Evolutionary conservation across 208 protist species (phyloP), one percentile per base, ranked within the genome.

Genomic region (Crithidia brevicula): DNA sequence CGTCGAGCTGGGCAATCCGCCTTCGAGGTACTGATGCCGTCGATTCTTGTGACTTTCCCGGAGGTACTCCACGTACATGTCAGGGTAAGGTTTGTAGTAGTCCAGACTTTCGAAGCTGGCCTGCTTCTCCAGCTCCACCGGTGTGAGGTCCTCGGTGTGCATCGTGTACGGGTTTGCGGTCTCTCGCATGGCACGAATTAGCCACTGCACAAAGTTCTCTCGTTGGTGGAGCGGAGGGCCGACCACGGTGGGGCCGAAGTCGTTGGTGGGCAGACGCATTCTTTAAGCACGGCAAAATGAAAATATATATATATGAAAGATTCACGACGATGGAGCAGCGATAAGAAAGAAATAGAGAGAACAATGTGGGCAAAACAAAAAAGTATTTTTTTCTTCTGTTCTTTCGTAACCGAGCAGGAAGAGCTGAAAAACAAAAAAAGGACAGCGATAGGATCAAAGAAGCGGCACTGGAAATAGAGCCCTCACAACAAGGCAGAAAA

Each of bases 21-120:
- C 53, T 62, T 62, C 53, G 18, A 49, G 25, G 52, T 77, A 66
- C 30, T 62, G 67, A 36, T 67, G 56, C n/a, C 15, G 42, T 0
- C 66, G 52, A 18, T 23, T 23, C 22, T 56, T 8, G 38, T 83
- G 66, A 20, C 68, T 63, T 42, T 83, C 69, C 16, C 89, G 82
- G 22, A 96, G 67, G 60, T 92, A 81, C 23, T 73, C 67, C 58
- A 96, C 83, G 72, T 96, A 96, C 77, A 92, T 89, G 50, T 82
- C 69, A 0, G 87, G 79, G 74, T 96, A 96, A 9, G 85, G 63
- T 57, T 89, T 92, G 63, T 94, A 85, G 61, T 94, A 96, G 71
- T 96, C 86, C 1, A 94, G 68, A 43, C 86, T 92, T 43, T 96
- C 91, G 75, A 90, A 96, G 60, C 72, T 83, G 11, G 85, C 74